Base-by-base conservation (phyloP, 164 flowering plant genomes). In the Magnolia kwangsiensis region DNA sequence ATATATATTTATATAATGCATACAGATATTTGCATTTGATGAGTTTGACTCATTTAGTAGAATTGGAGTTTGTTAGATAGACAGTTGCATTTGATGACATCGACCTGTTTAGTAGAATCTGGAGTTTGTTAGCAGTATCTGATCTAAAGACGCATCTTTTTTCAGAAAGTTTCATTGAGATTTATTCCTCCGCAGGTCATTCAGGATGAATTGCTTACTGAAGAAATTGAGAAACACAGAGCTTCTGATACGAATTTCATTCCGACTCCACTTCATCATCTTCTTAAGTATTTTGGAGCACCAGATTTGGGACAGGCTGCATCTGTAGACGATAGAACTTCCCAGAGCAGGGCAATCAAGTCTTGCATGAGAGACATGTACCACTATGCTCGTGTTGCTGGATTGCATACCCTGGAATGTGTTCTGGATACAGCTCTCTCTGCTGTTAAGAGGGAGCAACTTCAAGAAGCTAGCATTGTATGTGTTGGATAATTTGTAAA, bases 371-470 rank as follows among this genome's bases (percentile, higher is more conserved):
- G 95, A 84, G 98, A 96, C 71, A 81, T 94, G 90, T 96, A 85
- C 79, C 98, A 96, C 82, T 92, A 87, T 86, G 91, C 92, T 79
- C 99, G 99, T 83, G 89, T 96, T 75, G 87, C 89, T 83, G 93
- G 97, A 73, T 73, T 85, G 70, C 98, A 96, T 85, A 77, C 83
- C 10, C 85, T 96, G 59, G 98, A 92, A 76, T 88, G 90, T 76
- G 84, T 96, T 20, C 82, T 94, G 92, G 88, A 90, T 75, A 81
- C 89, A 51, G 89, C 96, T 50, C 83, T 96, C 24, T 87, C 92
- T 79, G 88, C 92, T 79, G 84, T 96, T n/a, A 88, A 85, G 84
- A 88, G 82, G 79, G 93, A 89, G 82, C 84, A 90, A 75, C 87
- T 96, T 83, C 84, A 89, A 79, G 98, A 91, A 85, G 98, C 96